Evolutionary conservation across 2,329 filamentous ascomycete genomes (phyloP), one percentile per base, ranked within the genome.

Genomic region (Akanthomyces muscarius): DNA sequence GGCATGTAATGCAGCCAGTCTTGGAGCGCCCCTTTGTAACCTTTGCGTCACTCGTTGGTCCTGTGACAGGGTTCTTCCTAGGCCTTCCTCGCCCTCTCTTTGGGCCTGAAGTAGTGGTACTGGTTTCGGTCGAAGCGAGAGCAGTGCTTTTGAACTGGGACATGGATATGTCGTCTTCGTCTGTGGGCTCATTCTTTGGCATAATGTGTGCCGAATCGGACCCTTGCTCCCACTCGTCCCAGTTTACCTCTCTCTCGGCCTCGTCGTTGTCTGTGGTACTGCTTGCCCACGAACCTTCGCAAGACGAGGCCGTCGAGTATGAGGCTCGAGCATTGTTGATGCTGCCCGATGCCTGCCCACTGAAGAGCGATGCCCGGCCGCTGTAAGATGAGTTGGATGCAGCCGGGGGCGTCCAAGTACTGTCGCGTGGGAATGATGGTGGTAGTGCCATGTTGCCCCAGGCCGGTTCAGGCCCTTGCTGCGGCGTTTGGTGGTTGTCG

Each of bases 61-160:
- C 83, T 8, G 82, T 82, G 21, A 89, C 78, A 45, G 91, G 89
- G 69, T 92, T 87, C 77, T 96, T 96, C 74, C 92, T 84, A 57
- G 92, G 92, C 61, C 92, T 84, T 41, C 92, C 92, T 70, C 92
- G 85, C 68, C 88, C 88, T 70, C 89, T 81, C 76, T 89, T 89
- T 44, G 74, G 71, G 1, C 72, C 63, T 8, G 65, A 64, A 21
- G 63, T 65, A 50, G 65, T 66, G 33, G 64, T 66, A 14, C 68
- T 65, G n/a, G 67, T 42, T 14, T 69, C 69, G 21, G 66, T 63
- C 36, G 65, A 63, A 23, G 68, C 64, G 25, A 69, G 65, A 18
- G 73, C 73, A 30, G 72, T 80, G 61, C 78, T 77, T 67, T 82
- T 80, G 33, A 87, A 70, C 33, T 84, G 79, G 54, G 81, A 77